These are phyloP conservation scores for Babesia gibsoni DNA, from an alignment of 169 alveolate species.

Conservation along the genomic window DNA sequence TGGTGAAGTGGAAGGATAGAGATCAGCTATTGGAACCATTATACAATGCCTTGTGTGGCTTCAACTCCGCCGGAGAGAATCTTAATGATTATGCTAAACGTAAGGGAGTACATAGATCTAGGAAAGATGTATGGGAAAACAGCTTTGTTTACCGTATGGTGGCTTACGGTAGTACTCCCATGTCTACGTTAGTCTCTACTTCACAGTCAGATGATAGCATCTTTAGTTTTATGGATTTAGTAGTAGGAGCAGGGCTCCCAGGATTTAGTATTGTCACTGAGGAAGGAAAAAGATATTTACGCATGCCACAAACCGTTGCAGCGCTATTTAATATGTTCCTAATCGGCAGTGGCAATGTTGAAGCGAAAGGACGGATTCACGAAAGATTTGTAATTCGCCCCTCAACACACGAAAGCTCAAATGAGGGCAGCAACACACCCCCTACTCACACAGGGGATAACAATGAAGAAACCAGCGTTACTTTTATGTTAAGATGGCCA, in stretches of 20 bases:
- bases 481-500: no score
- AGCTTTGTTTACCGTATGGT: neutral
- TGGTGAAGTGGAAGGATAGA: no score
- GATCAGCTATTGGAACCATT: neutral
- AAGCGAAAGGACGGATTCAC: no score
- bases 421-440: no score
- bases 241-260: neutral
- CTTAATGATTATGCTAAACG: neutral
- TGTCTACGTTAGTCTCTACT: no score
- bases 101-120: neutral
- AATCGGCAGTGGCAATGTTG: no score
- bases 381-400: no score
- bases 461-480: no score
- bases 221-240: neutral
- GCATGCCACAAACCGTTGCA: constrained; percentile 1
- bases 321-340: constrained; percentile 19
- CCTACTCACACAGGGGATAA: no score
- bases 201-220: no score
- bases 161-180: constrained; percentile 21
- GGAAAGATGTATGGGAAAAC: neutral
- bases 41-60: neutral
- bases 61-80: constrained; percentile 17
- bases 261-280: neutral
- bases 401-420: no score
- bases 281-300: neutral